A percentile compares a stretch with the other conserved stretches of the same genome.
phyloP scores from a whole-genome alignment of 371 early-diverging fungal species.

The Mucor plumbeus region DNA sequence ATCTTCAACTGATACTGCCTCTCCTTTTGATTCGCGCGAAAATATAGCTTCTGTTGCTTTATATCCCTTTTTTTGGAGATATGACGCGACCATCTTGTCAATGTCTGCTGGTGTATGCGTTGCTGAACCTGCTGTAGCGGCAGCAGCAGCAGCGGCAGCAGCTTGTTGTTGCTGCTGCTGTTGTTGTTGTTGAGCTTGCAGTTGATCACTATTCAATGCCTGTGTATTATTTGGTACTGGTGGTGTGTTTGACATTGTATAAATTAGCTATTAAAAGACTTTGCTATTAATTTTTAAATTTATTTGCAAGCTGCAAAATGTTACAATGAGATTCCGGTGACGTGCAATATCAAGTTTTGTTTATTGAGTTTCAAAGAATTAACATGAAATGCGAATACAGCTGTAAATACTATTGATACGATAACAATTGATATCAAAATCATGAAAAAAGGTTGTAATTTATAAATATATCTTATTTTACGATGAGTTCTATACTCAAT shows the following conservation, averaged over 20 bases:
- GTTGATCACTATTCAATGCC: neutral
- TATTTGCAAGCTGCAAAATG: neutral
- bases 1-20: conserved; percentile 23
- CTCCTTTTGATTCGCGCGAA: conserved; percentile 34
- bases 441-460: no score
- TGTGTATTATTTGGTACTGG: conserved; percentile 8
- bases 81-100: conserved; percentile 43
- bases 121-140: conserved; percentile 11
- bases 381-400: neutral
- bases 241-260: conserved; percentile 25
- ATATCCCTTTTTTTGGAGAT: conserved; percentile 42
- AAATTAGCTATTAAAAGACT: neutral
- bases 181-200: neutral
- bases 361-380: neutral
- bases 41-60: conserved; percentile 38
- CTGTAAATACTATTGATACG: no score
- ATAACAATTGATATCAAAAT: no score
- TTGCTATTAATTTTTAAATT: no score
- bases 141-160: conserved; percentile 12
- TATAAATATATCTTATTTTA: no score
- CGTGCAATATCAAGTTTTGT: neutral
- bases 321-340: neutral
- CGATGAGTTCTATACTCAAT: no score
- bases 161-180: neutral
- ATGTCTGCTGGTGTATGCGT: conserved; percentile 29